A percentile compares a stretch with the other conserved stretches of the same genome.
Conservation (phyloP, 2,329 filamentous ascomycete species). For the Paecilomyces sp. region DNA sequence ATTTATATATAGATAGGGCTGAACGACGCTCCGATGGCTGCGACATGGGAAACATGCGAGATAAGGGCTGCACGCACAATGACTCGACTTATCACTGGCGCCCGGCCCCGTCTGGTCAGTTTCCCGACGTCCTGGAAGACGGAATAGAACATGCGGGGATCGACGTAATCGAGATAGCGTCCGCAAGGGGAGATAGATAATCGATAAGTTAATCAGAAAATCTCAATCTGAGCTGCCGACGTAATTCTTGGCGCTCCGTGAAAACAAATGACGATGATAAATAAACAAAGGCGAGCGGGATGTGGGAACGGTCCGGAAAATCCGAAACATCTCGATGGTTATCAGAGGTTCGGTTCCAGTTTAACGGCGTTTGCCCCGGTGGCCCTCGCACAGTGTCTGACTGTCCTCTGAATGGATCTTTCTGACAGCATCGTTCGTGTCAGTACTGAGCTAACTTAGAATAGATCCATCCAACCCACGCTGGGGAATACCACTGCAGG, state of each 20-base stretch:
- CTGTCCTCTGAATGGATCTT: neutral
- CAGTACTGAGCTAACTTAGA: neutral
- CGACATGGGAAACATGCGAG: neutral
- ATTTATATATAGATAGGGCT: neutral
- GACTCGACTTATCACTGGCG: neutral
- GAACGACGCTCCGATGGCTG: neutral
- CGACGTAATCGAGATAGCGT: neutral
- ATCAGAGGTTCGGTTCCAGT: neutral
- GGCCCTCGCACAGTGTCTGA: neutral
- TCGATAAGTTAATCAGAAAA: neutral
- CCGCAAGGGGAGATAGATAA: neutral
- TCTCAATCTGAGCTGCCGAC: neutral
- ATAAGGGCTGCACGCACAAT: neutral
- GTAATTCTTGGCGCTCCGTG: neutral
- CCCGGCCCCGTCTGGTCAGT: neutral
- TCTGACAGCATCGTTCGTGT: neutral
- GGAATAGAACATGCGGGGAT: neutral
- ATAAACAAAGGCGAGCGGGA: neutral
- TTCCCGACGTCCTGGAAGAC: neutral
- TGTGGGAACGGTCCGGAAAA: neutral
- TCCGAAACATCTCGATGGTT: neutral
- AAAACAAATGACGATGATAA: neutral
- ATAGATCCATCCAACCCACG: neutral
- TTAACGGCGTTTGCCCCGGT: neutral
- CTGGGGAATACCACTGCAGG: neutral